A percentile compares a stretch with the other conserved stretches of the same genome.
Evolutionary conservation across 2,329 filamentous ascomycete genomes (phyloP).

Genomic region (Penicillium glabrum): DNA sequence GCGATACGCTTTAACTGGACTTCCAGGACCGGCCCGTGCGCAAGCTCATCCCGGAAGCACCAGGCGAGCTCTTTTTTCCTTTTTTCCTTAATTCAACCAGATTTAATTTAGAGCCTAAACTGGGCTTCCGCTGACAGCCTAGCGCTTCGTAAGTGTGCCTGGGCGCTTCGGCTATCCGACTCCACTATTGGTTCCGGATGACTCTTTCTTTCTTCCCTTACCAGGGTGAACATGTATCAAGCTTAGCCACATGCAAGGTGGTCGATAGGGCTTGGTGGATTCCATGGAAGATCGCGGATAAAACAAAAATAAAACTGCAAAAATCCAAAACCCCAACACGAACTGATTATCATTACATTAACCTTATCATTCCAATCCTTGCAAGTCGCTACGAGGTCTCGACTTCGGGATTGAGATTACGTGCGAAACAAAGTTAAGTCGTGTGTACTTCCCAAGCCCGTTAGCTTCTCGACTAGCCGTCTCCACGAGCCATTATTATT

Average conservation of each 20-base stretch:
- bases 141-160: neutral
- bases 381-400: neutral
- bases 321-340: neutral
- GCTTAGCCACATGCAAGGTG: conserved; percentile 10
- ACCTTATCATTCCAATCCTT: neutral
- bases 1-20: conserved; percentile 33
- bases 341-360: neutral
- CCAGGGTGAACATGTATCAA: neutral
- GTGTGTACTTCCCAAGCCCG: neutral
- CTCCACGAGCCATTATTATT: neutral
- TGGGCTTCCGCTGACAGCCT: neutral
- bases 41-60: conserved; percentile 4
- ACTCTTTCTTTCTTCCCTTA: neutral
- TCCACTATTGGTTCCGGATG: conserved; percentile 6
- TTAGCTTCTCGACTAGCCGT: neutral
- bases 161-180: conserved; percentile 13
- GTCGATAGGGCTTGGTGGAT: conserved; percentile 12
- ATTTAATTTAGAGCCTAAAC: neutral
- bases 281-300: neutral
- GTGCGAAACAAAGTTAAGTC: neutral
- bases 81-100: neutral
- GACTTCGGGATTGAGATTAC: neutral
- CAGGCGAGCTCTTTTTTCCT: neutral
- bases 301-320: neutral
- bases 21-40: conserved; percentile 15